These are phyloP conservation scores for Oryza longistaminata DNA, from an alignment of 176 grass and related monocot genomes.

Conservation along the genomic window DNA sequence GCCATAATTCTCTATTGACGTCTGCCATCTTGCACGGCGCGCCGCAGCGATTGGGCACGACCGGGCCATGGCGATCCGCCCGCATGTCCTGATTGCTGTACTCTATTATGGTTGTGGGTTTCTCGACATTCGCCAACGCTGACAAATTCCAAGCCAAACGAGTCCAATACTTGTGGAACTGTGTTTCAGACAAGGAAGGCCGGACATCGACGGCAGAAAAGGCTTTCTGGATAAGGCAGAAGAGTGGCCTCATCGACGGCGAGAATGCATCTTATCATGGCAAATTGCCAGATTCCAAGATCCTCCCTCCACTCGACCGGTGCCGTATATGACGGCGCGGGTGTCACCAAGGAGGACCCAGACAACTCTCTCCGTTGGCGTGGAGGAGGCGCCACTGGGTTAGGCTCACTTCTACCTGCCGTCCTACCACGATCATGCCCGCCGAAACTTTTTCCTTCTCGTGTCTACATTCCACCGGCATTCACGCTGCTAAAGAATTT, in stretches of 20 bases:
- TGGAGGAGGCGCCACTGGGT: slow-evolving; percentile 68
- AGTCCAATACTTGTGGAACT: slow-evolving; percentile 64
- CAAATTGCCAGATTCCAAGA: slow-evolving; percentile 46
- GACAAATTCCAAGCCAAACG: slow-evolving; percentile 41
- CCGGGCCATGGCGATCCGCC: slow-evolving; percentile 7
- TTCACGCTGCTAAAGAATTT: slow-evolving; percentile 76
- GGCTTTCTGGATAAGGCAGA: slow-evolving; percentile 49
- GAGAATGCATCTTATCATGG: slow-evolving; percentile 43
- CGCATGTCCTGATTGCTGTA: background rate
- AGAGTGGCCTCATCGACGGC: slow-evolving; percentile 47
- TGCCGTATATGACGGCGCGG: slow-evolving; percentile 74
- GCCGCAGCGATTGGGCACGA: background rate
- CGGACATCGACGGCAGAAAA: slow-evolving; percentile 53
- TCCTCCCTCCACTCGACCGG: slow-evolving; percentile 50
- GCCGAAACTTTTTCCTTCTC: slow-evolving; percentile 71
- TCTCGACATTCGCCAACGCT: background rate
- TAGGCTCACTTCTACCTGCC: slow-evolving; percentile 86
- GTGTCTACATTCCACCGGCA: slow-evolving; percentile 48
- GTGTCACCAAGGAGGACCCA: slow-evolving; percentile 55
- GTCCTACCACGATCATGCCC: slow-evolving; percentile 46
- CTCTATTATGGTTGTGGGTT: background rate
- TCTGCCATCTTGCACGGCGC: background rate
- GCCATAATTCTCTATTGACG: background rate
- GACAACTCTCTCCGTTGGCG: slow-evolving; percentile 58
- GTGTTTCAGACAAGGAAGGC: slow-evolving; percentile 54